A percentile compares a stretch with the other conserved stretches of the same genome.
These are phyloP conservation scores for Coemansia sp. DNA, from an alignment of 192 early-diverging fungal species.

Conservation along the genomic window DNA sequence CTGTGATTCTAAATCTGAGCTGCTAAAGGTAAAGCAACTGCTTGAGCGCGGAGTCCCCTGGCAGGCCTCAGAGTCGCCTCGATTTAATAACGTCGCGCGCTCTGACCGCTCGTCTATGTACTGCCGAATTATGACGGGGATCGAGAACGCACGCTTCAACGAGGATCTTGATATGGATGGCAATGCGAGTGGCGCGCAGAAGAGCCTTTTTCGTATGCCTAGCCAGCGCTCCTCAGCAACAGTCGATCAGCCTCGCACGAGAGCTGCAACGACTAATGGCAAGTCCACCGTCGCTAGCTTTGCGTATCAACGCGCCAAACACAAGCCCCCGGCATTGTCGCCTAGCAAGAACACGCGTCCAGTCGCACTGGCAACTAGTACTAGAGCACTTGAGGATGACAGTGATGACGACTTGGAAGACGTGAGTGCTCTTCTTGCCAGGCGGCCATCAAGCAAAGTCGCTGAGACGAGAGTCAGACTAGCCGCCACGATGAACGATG, in stretches of 20 bases:
- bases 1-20: not conserved
- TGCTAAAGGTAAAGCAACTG: constrained; percentile 15
- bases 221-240: not conserved
- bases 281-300: not conserved
- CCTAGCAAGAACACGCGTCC: not conserved
- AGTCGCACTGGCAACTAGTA: not conserved
- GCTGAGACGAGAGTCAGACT: not conserved
- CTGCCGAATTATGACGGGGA: constrained; percentile 35
- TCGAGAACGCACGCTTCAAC: constrained; percentile 43
- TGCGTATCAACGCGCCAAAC: not conserved
- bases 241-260: not conserved
- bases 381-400: not conserved
- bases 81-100: constrained; percentile 21
- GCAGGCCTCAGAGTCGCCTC: constrained; percentile 40
- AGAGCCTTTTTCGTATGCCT: constrained; percentile 26
- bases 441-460: not conserved
- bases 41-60: constrained; percentile 41
- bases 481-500: not conserved
- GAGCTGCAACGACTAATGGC: not conserved
- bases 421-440: not conserved
- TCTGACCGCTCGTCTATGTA: constrained; percentile 32
- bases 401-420: constrained; percentile 25
- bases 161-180: not conserved
- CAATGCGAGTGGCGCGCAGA: not conserved
- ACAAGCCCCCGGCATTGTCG: not conserved